Base-by-base conservation (phyloP, 2,329 filamentous ascomycete species). In the Epicoccum sorghinum region DNA sequence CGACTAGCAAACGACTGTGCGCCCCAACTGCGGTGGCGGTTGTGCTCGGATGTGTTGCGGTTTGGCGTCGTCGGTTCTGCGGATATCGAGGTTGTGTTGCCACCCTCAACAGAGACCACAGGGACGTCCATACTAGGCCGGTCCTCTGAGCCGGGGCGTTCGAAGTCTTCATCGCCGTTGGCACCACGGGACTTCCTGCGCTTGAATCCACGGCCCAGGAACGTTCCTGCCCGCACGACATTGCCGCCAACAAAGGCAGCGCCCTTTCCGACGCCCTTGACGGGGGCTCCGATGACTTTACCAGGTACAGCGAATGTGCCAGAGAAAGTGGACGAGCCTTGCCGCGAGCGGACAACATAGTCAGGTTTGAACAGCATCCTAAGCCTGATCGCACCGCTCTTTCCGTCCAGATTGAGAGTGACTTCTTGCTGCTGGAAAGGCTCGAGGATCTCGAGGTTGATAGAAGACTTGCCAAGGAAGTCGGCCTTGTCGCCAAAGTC, bases 401-500 rank as follows among this genome's bases (percentile, higher is more conserved):
- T 96, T 27, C 95, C 95, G 68, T 97, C 91, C 2, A 99, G 82
- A 1, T 83, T 78, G 27, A 96, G 84, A 9, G 81, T 86, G 29
- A 91, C 81, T 71, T 96, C 91, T 65, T 90, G 86, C 9, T 86
- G 84, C 70, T 84, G 84, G 81, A 98, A 97, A 0, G 95, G 95
- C 65, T 96, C 91, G 7, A 99, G 81, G 29, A 86, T 76, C 44
- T 89, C 86, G 13, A 99, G 83, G 64, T 91, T 87, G 69, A 99
- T 91, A 4, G 80, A 78, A 0, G 91, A 82, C 55, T 82, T 83
- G 39, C 95, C 95, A n/a, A 99, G 79, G 72, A 89, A 90, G 75
- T 99, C 95, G 1, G 93, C 91, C 76, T 93, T 93, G 74, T 96
- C 92, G 42, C 91, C 93, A 79, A 98, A 96, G 74, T 99, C 95